These are phyloP conservation scores for Lactifluus subvellereus DNA, from an alignment of 768 basidiomycete species.

Conservation along the genomic window DNA sequence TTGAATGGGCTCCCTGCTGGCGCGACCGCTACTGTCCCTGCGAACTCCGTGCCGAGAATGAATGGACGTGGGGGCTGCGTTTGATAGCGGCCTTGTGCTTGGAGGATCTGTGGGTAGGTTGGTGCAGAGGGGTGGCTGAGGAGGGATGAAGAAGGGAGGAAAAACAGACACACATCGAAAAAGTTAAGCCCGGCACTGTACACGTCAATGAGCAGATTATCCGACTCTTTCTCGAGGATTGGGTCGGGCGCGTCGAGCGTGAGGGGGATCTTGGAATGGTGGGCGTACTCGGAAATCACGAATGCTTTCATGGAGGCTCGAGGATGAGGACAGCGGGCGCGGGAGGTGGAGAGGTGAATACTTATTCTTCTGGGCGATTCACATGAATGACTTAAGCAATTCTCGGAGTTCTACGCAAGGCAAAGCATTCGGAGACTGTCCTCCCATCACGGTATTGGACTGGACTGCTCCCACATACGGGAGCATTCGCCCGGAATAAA, in stretches of 20 bases:
- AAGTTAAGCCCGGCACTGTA: constrained; percentile 47
- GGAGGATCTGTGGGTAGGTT: background rate
- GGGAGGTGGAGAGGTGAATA: background rate
- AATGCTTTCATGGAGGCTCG: constrained; percentile 32
- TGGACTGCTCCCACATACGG: too few relatives aligned
- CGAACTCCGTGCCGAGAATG: constrained; percentile 77
- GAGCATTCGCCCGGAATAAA: background rate
- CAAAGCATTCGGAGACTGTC: too few relatives aligned
- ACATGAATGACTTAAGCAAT: background rate
- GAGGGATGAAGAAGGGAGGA: background rate
- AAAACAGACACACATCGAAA: constrained; percentile 32
- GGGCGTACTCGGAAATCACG: constrained; percentile 35
- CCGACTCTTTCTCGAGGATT: constrained; percentile 26
- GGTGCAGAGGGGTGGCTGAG: background rate
- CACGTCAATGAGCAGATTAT: constrained; percentile 47
- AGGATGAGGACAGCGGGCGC: background rate
- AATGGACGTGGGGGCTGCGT: constrained; percentile 79
- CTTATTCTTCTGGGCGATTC: background rate
- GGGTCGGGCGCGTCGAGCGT: constrained; percentile 37
- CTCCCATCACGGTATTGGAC: background rate
- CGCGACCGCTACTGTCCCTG: constrained; percentile 78
- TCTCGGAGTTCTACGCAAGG: background rate
- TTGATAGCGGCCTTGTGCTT: constrained; percentile 88
- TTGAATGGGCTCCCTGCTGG: constrained; percentile 74
- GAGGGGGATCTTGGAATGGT: constrained; percentile 38